A percentile compares a stretch with the other conserved stretches of the same genome.
Evolutionary conservation across 108 stramenopile species (phyloP).

Genomic region (Cyclostephanos tholiformis): DNA sequence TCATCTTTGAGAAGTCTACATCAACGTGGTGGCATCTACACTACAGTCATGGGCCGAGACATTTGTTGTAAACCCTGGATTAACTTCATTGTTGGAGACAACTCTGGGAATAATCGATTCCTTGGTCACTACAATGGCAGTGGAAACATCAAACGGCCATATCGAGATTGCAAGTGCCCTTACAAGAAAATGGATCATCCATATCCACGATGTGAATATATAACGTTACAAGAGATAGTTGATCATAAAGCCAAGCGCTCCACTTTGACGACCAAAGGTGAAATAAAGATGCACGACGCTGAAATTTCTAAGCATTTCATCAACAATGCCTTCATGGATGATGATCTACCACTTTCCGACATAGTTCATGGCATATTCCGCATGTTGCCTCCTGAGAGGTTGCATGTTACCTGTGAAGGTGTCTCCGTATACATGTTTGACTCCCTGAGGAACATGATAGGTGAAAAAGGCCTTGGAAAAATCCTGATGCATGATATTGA

Average conservation of each 20-base stretch:
- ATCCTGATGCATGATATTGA: not conserved
- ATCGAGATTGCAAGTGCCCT: not conserved
- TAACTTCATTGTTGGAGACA: not conserved
- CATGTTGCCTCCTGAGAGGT: not conserved
- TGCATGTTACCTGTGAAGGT: not conserved
- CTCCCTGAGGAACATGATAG: not conserved
- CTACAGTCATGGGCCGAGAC: not conserved
- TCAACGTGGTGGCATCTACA: not conserved
- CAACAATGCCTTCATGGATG: not conserved
- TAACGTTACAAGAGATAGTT: not conserved
- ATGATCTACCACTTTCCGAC: not conserved
- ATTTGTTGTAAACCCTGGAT: constrained; percentile 1
- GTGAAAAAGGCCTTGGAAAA: not conserved
- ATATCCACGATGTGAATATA: not conserved
- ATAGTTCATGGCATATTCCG: not conserved
- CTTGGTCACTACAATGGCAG: constrained; percentile 1
- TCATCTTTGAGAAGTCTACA: not conserved
- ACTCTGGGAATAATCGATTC: not conserved
- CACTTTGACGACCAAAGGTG: too few relatives aligned
- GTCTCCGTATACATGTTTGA: not conserved
- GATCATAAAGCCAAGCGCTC: not conserved
- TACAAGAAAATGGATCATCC: not conserved
- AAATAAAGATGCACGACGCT: not conserved
- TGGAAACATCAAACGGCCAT: not conserved
- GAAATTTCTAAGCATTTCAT: not conserved